Evolutionary conservation across 2,329 filamentous ascomycete species (phyloP).

Genomic region (Cladosporium sp.): DNA sequence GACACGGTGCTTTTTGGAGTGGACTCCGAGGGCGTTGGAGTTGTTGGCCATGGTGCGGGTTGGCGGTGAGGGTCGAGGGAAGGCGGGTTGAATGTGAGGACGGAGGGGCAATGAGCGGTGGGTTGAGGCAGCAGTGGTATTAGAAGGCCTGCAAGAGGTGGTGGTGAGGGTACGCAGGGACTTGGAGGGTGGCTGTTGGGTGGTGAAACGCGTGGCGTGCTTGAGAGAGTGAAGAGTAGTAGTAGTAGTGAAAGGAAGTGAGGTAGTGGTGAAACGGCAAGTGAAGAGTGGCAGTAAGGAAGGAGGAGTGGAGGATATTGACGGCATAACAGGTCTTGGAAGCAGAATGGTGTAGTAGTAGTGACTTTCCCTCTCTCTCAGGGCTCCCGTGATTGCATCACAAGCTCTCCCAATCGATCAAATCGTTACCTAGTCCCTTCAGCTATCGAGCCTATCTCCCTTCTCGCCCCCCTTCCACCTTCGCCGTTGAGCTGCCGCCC

Average conservation of each 20-base stretch:
- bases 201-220: not conserved
- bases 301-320: too few relatives aligned
- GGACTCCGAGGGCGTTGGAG: conserved; percentile 18
- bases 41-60: conserved; percentile 10
- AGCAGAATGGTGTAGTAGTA: too few relatives aligned
- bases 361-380: too few relatives aligned
- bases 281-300: too few relatives aligned
- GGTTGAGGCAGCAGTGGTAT: not conserved
- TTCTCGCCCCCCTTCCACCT: too few relatives aligned
- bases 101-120: not conserved
- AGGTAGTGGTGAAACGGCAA: not conserved
- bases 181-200: not conserved
- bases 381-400: too few relatives aligned
- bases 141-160: not conserved
- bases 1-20: conserved; percentile 80
- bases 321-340: too few relatives aligned
- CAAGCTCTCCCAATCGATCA: too few relatives aligned
- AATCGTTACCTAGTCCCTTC: too few relatives aligned
- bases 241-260: not conserved
- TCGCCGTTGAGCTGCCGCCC: not conserved
- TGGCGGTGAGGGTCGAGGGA: not conserved
- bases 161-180: not conserved
- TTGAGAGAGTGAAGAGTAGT: not conserved
- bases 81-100: not conserved
- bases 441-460: too few relatives aligned